These are phyloP conservation scores for Starmerella sirachaensis DNA, from an alignment of 805 yeast species.

Conservation along the genomic window DNA sequence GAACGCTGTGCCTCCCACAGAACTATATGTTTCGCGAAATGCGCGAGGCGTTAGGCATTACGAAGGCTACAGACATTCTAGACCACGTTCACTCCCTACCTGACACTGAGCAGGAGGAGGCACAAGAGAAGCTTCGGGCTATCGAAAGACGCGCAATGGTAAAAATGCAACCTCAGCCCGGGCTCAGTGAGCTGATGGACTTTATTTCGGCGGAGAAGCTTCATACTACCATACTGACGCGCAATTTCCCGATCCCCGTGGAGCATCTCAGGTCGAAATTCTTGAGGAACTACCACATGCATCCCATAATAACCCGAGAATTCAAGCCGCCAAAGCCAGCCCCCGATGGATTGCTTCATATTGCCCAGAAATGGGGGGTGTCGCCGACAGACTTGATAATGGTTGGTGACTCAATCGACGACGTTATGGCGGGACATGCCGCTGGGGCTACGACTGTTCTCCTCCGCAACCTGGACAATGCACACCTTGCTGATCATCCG, in stretches of 20 bases:
- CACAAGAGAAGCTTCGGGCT: slow-evolving; percentile 36
- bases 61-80: slow-evolving; percentile 40
- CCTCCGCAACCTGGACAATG: slow-evolving; percentile 42
- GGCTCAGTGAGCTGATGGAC: slow-evolving; percentile 35
- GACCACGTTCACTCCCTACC: slow-evolving; percentile 38
- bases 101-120: slow-evolving; percentile 31
- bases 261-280: slow-evolving; percentile 37
- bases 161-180: slow-evolving; percentile 40
- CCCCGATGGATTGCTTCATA: slow-evolving; percentile 50
- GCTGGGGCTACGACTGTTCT: slow-evolving; percentile 54
- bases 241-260: slow-evolving; percentile 48
- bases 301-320: slow-evolving; percentile 47
- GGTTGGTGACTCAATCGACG: slow-evolving; percentile 69
- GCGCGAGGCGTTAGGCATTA: slow-evolving; percentile 47
- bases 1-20: slow-evolving; percentile 59
- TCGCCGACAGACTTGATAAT: slow-evolving; percentile 40
- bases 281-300: slow-evolving; percentile 34
- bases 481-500: slow-evolving; percentile 31
- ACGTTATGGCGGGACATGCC: slow-evolving; percentile 48
- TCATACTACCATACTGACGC: slow-evolving; percentile 48
- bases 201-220: slow-evolving; percentile 27
- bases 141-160: slow-evolving; percentile 57
- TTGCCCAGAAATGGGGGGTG: slow-evolving; percentile 39
- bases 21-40: slow-evolving; percentile 34
- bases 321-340: slow-evolving; percentile 60